Conservation (phyloP, 2,329 filamentous ascomycete species). For the Thielaviopsis populi region DNA sequence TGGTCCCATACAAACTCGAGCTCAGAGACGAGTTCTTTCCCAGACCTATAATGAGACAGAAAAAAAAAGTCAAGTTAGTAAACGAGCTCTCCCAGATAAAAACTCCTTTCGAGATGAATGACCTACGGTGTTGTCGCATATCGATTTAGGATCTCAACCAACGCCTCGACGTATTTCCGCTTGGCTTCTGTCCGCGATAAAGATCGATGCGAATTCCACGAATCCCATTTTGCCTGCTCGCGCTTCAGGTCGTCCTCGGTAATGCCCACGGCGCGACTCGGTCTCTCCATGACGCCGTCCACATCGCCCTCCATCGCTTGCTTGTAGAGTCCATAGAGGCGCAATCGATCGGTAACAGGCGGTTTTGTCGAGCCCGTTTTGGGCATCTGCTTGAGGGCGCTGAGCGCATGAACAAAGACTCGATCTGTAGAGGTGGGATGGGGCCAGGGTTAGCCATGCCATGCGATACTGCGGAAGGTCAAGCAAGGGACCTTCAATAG, state of each 20-base stretch:
- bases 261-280: conserved; percentile 36
- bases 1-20: conserved; percentile 99
- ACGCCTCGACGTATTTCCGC: conserved; percentile 76
- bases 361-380: conserved; percentile 84
- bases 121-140: conserved; percentile 74
- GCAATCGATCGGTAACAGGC: conserved; percentile 68
- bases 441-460: neutral
- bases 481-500: neutral
- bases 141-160: conserved; percentile 93
- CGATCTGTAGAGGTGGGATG: conserved; percentile 48
- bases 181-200: conserved; percentile 85
- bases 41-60: conserved; percentile 40
- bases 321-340: conserved; percentile 96
- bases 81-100: neutral
- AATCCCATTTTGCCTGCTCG: conserved; percentile 68
- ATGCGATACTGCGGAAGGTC: neutral
- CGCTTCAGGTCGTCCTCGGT: conserved; percentile 39
- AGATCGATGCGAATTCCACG: conserved; percentile 79
- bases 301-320: conserved; percentile 99
- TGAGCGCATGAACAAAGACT: conserved; percentile 97
- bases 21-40: conserved; percentile 74
- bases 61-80: neutral
- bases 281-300: conserved; percentile 80
- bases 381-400: conserved; percentile 94
- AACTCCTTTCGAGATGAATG: neutral